Conservation (phyloP, 352 stramenopile species). For the Pythium brassicae region DNA sequence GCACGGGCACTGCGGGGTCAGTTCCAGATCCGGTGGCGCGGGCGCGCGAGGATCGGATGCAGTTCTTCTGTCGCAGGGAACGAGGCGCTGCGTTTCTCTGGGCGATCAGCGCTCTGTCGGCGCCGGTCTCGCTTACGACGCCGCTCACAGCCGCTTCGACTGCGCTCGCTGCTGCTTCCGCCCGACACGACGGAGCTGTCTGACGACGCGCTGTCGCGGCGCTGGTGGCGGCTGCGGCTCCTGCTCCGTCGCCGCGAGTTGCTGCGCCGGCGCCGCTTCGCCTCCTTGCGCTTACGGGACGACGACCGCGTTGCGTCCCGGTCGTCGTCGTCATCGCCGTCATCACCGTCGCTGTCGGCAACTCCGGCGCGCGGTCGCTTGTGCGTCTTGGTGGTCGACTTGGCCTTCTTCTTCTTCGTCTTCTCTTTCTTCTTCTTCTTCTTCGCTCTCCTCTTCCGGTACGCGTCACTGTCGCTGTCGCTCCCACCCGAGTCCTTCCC, state of each 20-base stretch:
- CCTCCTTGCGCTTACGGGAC: neutral
- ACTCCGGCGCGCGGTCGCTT: neutral
- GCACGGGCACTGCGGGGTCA: too few species aligned
- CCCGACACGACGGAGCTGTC: neutral
- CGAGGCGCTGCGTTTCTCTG: neutral
- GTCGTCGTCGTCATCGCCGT: neutral
- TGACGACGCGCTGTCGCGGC: neutral
- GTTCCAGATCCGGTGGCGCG: conserved; percentile 39
- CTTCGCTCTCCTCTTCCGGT: conserved; percentile 9
- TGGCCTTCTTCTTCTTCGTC: conserved; percentile 17
- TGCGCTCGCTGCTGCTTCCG: neutral
- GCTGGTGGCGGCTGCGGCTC: conserved; percentile 1
- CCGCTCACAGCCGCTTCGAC: conserved; percentile 3
- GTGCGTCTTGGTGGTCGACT: conserved; percentile 24
- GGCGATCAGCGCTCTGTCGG: neutral
- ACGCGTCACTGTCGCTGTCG: conserved; percentile 8
- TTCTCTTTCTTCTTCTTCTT: conserved; percentile 15
- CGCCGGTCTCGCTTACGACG: neutral
- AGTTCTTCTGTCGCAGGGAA: neutral
- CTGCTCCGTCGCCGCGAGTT: neutral
- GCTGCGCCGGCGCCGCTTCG: neutral
- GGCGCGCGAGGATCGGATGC: conserved; percentile 22
- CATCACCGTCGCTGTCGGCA: conserved; percentile 1
- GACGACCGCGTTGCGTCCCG: neutral
- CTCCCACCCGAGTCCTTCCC: conserved; percentile 2